Percentiles rank a stretch among this genome's conserved stretches.
Evolutionary conservation across 805 yeast species (phyloP).

Genomic region (Cyberlindnera sargentensis): DNA sequence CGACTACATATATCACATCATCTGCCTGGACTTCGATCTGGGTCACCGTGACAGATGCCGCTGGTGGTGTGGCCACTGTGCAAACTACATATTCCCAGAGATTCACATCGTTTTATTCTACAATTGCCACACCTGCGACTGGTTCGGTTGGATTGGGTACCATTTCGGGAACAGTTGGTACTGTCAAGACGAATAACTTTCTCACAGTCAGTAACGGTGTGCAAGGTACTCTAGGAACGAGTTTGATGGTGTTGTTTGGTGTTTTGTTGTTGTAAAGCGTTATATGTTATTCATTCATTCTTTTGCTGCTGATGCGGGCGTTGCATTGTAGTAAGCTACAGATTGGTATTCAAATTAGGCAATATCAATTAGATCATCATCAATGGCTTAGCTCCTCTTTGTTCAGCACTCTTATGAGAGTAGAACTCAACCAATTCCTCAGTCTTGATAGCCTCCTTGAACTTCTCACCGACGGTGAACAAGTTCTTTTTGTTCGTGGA

Average conservation of each 20-base stretch:
- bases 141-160: conserved; percentile 83
- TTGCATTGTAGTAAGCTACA: too few species aligned
- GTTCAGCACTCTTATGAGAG: conserved; percentile 38
- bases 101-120: conserved; percentile 39
- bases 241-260: conserved; percentile 13
- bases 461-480: conserved; percentile 73
- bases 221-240: conserved; percentile 8
- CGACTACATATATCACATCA: conserved; percentile 26
- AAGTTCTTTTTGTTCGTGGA: conserved; percentile 59
- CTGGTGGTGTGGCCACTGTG: conserved; percentile 40
- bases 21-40: conserved; percentile 35
- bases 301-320: too few species aligned
- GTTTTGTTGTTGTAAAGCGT: conserved; percentile 11
- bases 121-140: conserved; percentile 41
- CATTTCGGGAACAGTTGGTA: conserved; percentile 62
- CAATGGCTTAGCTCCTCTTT: conserved; percentile 23
- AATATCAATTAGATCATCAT: conserved; percentile 16
- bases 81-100: conserved; percentile 49
- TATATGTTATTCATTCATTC: too few species aligned
- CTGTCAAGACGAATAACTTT: conserved; percentile 37
- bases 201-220: conserved; percentile 27
- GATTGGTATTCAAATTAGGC: background rate
- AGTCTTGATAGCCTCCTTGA: conserved; percentile 78
- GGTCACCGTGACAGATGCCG: conserved; percentile 41
- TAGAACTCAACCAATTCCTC: conserved; percentile 76